phyloP scores from a whole-genome alignment of 83 land plant genomes.

The Picea engelmannii region DNA sequence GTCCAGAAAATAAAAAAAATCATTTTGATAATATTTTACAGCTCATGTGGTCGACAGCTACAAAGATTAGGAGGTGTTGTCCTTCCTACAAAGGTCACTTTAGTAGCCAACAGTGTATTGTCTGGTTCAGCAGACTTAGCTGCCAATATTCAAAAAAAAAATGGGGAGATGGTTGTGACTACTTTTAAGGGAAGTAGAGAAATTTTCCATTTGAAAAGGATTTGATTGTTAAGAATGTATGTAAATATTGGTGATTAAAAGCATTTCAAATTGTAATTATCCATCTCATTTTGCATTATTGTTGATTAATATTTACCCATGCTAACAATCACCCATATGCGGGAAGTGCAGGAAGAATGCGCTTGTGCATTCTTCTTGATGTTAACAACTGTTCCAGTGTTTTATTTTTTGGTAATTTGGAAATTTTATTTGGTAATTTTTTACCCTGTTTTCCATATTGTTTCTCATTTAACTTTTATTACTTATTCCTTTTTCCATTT shows the following conservation, averaged over 20 bases:
- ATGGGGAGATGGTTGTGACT: neutral
- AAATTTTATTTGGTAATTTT: too few relatives aligned
- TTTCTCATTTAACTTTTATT: too few relatives aligned
- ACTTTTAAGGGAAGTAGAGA: conserved; percentile 6
- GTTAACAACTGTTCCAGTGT: too few relatives aligned
- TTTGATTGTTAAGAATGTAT: conserved; percentile 13
- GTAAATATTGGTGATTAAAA: conserved; percentile 30
- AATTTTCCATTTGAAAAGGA: conserved; percentile 19
- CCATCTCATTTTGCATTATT: too few relatives aligned
- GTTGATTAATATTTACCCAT: too few relatives aligned
- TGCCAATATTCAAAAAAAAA: neutral
- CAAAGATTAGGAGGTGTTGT: neutral
- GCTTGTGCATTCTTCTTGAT: too few relatives aligned
- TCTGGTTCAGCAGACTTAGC: neutral
- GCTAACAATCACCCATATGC: too few relatives aligned
- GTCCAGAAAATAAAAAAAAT: neutral
- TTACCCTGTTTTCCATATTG: too few relatives aligned
- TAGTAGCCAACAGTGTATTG: neutral
- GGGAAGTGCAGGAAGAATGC: too few relatives aligned
- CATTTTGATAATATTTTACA: conserved; percentile 7
- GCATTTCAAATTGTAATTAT: conserved; percentile 17
- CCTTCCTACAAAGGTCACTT: neutral
- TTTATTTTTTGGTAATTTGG: too few relatives aligned
- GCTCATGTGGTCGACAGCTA: neutral
- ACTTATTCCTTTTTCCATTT: too few relatives aligned